Evolutionary conservation across 371 early-diverging fungal genomes (phyloP), one percentile per base, ranked within the genome.

Genomic region (Zychaea mexicana): DNA sequence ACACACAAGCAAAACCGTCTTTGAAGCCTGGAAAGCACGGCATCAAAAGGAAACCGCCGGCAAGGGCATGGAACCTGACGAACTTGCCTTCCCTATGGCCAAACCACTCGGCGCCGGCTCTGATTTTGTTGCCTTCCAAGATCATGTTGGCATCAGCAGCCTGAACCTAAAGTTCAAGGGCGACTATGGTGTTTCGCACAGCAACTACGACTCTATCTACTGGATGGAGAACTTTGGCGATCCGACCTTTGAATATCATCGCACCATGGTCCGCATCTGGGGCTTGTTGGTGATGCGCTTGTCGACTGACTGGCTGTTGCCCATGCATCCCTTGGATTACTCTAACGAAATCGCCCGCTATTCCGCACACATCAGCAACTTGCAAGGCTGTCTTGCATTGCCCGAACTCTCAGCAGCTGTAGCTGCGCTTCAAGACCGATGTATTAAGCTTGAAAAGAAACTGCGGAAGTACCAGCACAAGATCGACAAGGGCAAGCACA

Each of bases 171-270:
- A 70, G 33, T 87, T 85, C 66, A 52, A 55, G 4, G 77, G 75
- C 26, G 60, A 61, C 24, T 56, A 67, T 26, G 86, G 85, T 24
- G 71, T 82, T 3, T 81, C 77, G 32, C 86, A 86, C 62, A 83
- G 83, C 36, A 84, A 83, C 70, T 86, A 86, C 62, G 83, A 87
- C 54, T 65, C 62, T 31, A 60, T 80, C 53, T 68, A 80, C 42
- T 80, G 83, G 70, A 84, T 86, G 81, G 65, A 70, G 5, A 61
- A 78, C 28, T 84, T 77, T 63, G 73, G 83, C 27, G 87, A 86
- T 60, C 82, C 87, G 1, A 73, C 71, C 1, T 81, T 68, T 61
- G 64, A 72, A 62, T 83, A 84, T 45, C 84, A 86, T 65, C 70
- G 61, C 45, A 72, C 81, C 2, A 59, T 76, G 32, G 63, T 73